Evolutionary conservation across 2,329 filamentous ascomycete species (phyloP).

Genomic region (Aspergillus sp.): DNA sequence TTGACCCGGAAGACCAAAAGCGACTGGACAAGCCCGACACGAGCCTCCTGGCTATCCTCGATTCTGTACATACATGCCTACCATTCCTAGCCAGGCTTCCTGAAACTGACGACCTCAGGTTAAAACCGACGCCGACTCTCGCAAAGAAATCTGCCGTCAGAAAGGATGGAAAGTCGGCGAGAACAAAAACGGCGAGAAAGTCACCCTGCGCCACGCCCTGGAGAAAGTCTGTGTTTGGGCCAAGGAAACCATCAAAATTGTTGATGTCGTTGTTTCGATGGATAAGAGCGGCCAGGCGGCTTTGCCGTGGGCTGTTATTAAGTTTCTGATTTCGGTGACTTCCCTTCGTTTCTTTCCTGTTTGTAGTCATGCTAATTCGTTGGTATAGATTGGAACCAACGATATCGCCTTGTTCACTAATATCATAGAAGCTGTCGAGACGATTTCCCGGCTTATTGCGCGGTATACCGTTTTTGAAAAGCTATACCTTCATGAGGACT

Average conservation of each 20-base stretch:
- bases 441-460: neutral
- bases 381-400: neutral
- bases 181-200: neutral
- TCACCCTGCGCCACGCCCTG: neutral
- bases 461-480: neutral
- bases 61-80: neutral
- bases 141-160: neutral
- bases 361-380: neutral
- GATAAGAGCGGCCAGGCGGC: neutral
- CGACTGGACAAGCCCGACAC: neutral
- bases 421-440: neutral
- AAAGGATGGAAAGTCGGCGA: neutral
- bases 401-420: neutral
- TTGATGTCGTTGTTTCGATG: neutral
- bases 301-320: neutral
- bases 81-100: neutral
- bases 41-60: neutral
- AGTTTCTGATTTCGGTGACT: neutral
- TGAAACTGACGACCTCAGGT: neutral
- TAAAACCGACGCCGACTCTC: neutral
- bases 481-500: neutral
- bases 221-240: neutral
- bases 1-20: neutral
- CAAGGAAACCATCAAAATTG: neutral
- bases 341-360: neutral